Conservation (phyloP, 192 early-diverging fungal species). For the Dimargaris xerosporica region DNA sequence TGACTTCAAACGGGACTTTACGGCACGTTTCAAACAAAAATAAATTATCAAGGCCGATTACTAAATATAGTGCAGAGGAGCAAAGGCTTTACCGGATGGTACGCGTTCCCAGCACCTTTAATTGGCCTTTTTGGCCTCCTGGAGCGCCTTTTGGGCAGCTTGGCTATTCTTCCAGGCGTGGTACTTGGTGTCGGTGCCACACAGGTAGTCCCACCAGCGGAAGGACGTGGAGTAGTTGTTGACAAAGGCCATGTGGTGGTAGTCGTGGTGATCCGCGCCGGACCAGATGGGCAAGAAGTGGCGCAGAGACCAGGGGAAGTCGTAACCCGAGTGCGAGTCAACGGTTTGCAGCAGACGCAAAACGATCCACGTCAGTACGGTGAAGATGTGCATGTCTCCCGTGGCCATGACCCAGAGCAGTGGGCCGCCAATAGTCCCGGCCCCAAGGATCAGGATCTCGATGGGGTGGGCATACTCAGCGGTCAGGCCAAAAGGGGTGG, state of each 20-base stretch:
- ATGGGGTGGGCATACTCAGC: constrained; percentile 85
- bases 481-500: constrained; percentile 73
- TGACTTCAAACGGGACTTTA: too few species aligned
- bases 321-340: constrained; percentile 86
- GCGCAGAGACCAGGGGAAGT: constrained; percentile 88
- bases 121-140: constrained; percentile 1
- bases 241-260: constrained; percentile 72
- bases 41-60: too few species aligned
- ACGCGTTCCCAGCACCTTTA: too few species aligned
- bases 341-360: constrained; percentile 68
- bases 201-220: constrained; percentile 78
- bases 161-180: constrained; percentile 21
- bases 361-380: constrained; percentile 74
- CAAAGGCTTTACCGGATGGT: too few species aligned
- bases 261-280: constrained; percentile 86
- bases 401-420: constrained; percentile 49
- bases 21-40: too few species aligned
- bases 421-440: constrained; percentile 72
- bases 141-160: neutral
- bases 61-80: too few species aligned
- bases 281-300: constrained; percentile 81
- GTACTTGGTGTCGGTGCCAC: constrained; percentile 75
- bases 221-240: constrained; percentile 74
- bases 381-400: constrained; percentile 61
- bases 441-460: constrained; percentile 70